phyloP scores from a whole-genome alignment of 257 asterid genomes.

The Solanum sitiens region DNA sequence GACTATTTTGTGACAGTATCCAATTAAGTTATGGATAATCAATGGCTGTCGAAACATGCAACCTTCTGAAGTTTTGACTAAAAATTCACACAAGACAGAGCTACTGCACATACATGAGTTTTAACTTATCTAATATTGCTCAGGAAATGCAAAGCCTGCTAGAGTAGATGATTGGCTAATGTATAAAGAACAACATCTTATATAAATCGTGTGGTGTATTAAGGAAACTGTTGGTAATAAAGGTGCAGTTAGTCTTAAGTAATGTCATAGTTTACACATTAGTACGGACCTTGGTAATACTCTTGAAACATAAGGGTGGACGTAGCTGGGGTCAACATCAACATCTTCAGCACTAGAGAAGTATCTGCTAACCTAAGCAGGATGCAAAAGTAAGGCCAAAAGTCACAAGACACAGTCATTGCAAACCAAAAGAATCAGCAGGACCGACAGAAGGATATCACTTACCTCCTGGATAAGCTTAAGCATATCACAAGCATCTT shows the following conservation, averaged over 20 bases:
- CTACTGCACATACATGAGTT: neutral
- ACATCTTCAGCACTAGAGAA: neutral
- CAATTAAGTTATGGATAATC: neutral
- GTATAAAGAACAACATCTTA: neutral
- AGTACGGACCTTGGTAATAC: conserved; percentile 1
- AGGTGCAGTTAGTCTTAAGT: neutral
- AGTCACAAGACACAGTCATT: neutral
- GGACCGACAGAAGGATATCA: neutral
- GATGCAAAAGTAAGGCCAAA: neutral
- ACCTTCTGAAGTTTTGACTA: neutral
- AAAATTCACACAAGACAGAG: neutral
- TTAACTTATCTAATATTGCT: neutral
- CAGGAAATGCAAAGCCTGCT: neutral
- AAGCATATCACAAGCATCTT: neutral
- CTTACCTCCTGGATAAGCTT: neutral
- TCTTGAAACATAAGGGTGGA: neutral
- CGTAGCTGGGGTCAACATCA: neutral
- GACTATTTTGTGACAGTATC: neutral
- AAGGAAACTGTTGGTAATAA: neutral
- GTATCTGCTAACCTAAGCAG: neutral
- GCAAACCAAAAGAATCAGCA: neutral
- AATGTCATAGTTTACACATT: neutral
- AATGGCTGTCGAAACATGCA: neutral
- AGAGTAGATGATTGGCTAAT: neutral
- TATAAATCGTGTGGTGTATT: neutral